Conservation (phyloP, 2,329 filamentous ascomycete species). For the Fusarium heterosporum region DNA sequence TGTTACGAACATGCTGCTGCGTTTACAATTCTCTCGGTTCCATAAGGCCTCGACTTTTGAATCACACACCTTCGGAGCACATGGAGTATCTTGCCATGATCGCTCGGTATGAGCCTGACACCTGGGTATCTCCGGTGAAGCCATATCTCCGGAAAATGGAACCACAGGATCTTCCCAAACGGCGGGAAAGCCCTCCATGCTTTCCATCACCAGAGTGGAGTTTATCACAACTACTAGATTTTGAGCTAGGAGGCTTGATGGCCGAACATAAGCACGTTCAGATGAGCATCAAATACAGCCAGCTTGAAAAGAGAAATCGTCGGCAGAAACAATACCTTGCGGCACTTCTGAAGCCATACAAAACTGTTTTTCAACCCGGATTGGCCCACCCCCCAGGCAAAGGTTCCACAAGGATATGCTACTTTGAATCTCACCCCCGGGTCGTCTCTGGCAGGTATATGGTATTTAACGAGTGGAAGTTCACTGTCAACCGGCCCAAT, state of each 20-base stretch:
- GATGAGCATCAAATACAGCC: slow-evolving; percentile 11
- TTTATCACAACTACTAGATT: accelerated
- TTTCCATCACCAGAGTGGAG: accelerated
- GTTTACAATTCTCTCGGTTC: background rate
- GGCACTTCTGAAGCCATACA: background rate
- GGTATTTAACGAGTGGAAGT: slow-evolving; percentile 1
- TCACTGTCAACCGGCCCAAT: background rate
- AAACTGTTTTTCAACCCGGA: background rate
- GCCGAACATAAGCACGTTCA: slow-evolving; percentile 5
- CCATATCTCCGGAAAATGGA: background rate
- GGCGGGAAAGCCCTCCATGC: background rate
- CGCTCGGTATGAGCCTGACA: background rate
- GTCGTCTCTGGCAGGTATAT: slow-evolving; percentile 13
- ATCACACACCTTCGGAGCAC: accelerated
- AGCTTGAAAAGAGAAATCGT: background rate
- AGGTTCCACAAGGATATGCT: background rate
- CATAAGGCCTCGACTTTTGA: no score
- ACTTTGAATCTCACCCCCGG: background rate
- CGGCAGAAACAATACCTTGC: background rate
- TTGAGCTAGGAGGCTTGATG: background rate
- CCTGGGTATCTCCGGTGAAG: background rate
- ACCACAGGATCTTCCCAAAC: background rate
- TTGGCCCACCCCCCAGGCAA: accelerated
- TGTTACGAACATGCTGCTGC: background rate
- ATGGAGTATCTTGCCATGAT: background rate